Evolutionary conservation across 2,329 filamentous ascomycete genomes (phyloP).

Genomic region (Xylaria arbuscula): DNA sequence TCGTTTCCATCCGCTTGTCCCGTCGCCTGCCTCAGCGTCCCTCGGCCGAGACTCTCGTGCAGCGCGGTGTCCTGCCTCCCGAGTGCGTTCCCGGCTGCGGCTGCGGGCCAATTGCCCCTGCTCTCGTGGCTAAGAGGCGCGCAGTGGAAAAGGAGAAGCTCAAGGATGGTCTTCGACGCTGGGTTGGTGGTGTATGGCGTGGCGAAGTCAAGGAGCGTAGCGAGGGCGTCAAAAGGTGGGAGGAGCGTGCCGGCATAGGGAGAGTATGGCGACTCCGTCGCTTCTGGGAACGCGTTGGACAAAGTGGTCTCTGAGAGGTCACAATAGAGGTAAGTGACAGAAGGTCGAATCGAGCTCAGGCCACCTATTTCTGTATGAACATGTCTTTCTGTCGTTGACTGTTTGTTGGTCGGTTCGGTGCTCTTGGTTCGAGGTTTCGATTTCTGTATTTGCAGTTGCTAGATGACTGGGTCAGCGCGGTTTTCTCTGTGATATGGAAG

Average conservation of each 20-base stretch:
- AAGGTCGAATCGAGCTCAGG: neutral
- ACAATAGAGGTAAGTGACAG: slow-evolving; percentile 3
- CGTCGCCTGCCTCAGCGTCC: slow-evolving; percentile 70
- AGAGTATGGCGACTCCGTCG: slow-evolving; percentile 70
- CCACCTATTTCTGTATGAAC: slow-evolving; percentile 6
- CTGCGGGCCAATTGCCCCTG: slow-evolving; percentile 63
- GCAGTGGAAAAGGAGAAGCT: slow-evolving; percentile 74
- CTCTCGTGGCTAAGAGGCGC: slow-evolving; percentile 70
- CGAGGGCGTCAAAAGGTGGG: slow-evolving; percentile 59
- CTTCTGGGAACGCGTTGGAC: slow-evolving; percentile 73
- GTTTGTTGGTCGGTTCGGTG: neutral
- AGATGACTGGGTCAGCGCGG: slow-evolving; percentile 11
- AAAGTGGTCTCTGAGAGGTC: slow-evolving; percentile 44
- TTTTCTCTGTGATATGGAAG: neutral
- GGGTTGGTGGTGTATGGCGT: slow-evolving; percentile 70
- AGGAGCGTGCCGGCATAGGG: slow-evolving; percentile 64
- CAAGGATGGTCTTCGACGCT: slow-evolving; percentile 73
- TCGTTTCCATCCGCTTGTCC: slow-evolving; percentile 73
- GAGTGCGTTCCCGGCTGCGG: slow-evolving; percentile 63
- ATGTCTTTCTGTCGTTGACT: neutral
- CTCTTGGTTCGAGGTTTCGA: neutral
- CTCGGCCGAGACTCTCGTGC: slow-evolving; percentile 68
- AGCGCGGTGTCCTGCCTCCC: slow-evolving; percentile 71
- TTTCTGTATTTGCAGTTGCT: slow-evolving; percentile 22
- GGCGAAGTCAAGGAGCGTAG: slow-evolving; percentile 63